These are phyloP conservation scores for Scenedesmus sp. DNA, from an alignment of 163 green algal genomes.

Conservation along the genomic window DNA sequence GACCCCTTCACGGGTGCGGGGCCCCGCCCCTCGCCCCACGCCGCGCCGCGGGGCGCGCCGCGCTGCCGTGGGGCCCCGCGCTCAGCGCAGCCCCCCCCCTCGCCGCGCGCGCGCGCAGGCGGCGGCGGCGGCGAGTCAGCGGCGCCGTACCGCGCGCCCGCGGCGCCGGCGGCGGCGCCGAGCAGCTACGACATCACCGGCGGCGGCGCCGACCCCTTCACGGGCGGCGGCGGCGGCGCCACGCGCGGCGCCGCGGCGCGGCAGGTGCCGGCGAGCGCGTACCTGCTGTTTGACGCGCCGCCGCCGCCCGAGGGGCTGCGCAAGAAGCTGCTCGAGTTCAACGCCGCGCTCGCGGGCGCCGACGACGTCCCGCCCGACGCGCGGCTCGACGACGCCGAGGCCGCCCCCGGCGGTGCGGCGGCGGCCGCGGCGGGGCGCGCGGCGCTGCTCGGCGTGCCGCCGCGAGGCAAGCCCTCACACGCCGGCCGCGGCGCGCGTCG, in stretches of 20 bases:
- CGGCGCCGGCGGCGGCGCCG: neutral
- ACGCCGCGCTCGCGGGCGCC: neutral
- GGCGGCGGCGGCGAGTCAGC: neutral
- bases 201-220: conserved; percentile 71
- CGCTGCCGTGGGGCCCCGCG: too few relatives aligned
- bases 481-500: too few relatives aligned
- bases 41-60: neutral
- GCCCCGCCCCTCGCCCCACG: neutral
- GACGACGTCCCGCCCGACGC: conserved; percentile 13
- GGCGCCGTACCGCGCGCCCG: too few relatives aligned
- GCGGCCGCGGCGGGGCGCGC: too few relatives aligned
- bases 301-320: conserved; percentile 45
- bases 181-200: conserved; percentile 41
- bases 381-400: conserved; percentile 4
- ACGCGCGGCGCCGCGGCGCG: neutral
- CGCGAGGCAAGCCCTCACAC: too few relatives aligned
- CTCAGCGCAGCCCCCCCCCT: too few relatives aligned
- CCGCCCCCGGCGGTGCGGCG: conserved; percentile 24
- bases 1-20: conserved; percentile 78
- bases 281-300: conserved; percentile 42
- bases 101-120: too few relatives aligned
- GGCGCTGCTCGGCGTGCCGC: too few relatives aligned
- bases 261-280: conserved; percentile 14
- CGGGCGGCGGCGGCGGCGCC: conserved; percentile 48
- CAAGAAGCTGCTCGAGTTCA: conserved; percentile 66